Evolutionary conservation across 495 filamentous ascomycete species (phyloP), one percentile per base, ranked within the genome.

Genomic region (Neurospora sp.): DNA sequence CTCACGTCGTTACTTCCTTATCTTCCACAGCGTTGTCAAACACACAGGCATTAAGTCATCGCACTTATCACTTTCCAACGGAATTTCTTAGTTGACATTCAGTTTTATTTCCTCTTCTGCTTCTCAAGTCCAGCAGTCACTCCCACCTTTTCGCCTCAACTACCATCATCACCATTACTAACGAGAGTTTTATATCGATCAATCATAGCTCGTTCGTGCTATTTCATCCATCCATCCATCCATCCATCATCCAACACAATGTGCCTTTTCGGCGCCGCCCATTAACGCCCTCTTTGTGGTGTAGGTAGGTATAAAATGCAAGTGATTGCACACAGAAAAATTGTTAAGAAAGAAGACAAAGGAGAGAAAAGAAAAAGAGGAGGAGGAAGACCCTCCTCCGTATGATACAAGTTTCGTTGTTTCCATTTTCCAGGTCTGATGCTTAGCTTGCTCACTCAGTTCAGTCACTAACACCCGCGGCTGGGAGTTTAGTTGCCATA

Each of bases 401-500:
- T 76, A 76, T 74, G 70, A 72, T 72, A 76, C 72, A 74, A 18
- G 14, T 23, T 72, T 69, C 74, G 23, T 16, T 73, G 8, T 12
- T 37, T 74, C 7, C 5, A 12, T 48, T 31, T 31, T 66, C 54
- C 54, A 66, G 1, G 4, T 18, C 27, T 0, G 12, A 66, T 66
- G 54, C 46, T 5, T 20, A 20, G 46, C 20, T 54, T 27, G 9
- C 20, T 11, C 39, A 12, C 11, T 41, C 14, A 41, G 40, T 20
- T 37, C 54, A 35, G 14, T 66, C 27, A 31, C 54, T 66, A 1
- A 66, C 23, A 66, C 14, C 12, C n/a, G n/a, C 3, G 11, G 11
- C 14, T 14, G 6, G 18, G 39, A 39, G n/a, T 66, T 76, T 79
- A 48, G 20, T 73, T 76, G 70, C 76, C 74, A 69, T 74, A 84